Conservation (phyloP, 768 basidiomycete genomes). For the Collybiopsis confluens region DNA sequence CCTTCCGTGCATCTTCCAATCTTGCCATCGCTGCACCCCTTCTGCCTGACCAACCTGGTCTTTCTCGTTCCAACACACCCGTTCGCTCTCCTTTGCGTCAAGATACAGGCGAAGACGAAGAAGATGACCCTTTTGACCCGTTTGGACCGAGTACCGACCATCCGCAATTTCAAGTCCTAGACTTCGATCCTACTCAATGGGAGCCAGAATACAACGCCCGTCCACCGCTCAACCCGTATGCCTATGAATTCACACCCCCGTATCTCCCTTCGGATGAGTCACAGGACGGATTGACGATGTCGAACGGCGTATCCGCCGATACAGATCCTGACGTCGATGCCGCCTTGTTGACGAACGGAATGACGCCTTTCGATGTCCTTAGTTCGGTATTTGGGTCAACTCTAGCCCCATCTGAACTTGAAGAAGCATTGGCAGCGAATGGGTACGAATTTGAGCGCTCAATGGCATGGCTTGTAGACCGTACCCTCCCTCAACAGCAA, state of each 20-base stretch:
- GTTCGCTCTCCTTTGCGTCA: conserved; percentile 61
- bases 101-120: conserved; percentile 56
- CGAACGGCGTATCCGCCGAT: conserved; percentile 20
- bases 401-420: conserved; percentile 84
- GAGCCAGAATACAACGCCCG: conserved; percentile 43
- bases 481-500: conserved; percentile 43
- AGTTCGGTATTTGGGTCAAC: conserved; percentile 90
- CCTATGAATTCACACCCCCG: conserved; percentile 13
- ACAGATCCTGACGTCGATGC: conserved; percentile 42
- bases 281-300: conserved; percentile 11
- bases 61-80: conserved; percentile 58
- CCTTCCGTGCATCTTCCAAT: conserved; percentile 70
- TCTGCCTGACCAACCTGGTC: conserved; percentile 59
- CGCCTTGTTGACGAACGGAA: conserved; percentile 76
- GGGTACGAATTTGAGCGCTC: conserved; percentile 95
- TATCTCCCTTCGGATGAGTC: background rate
- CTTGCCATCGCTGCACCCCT: conserved; percentile 90
- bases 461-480: conserved; percentile 92
- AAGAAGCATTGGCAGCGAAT: conserved; percentile 84
- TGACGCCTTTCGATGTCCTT: conserved; percentile 97
- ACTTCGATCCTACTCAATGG: conserved; percentile 53
- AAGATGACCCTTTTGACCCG: conserved; percentile 85
- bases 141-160: conserved; percentile 46
- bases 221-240: conserved; percentile 17
- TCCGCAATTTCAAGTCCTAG: conserved; percentile 56